Base-by-base conservation (phyloP, 768 basidiomycete genomes). In the Russula emetica region DNA sequence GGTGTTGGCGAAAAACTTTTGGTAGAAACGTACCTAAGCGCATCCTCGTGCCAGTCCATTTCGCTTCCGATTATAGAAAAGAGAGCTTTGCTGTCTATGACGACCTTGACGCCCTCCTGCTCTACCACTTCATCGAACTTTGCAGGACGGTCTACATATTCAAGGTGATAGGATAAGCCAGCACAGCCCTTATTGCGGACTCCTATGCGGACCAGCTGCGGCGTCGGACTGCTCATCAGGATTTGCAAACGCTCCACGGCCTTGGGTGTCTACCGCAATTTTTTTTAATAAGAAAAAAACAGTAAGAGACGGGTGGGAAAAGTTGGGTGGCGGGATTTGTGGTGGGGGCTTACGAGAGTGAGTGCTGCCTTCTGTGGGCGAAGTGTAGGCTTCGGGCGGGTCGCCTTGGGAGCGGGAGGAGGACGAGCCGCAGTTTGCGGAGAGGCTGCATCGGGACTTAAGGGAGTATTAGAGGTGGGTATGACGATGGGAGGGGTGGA, bases 171-270 rank as follows among this genome's bases (percentile, higher is more conserved):
- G 49, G 85, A 80, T 71, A 90, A 82, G 1, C 88, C 97, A 0
- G 97, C 97, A 75, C 97, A 99, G 32, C 97, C 97, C 77, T 98
- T 96, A 79, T 97, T 96, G 69, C 90, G 86, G 59, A 99, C 94
- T 47, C 94, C 94, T 61, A 99, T 92, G 4, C 96, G 88, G 63
- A 99, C 90, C 67, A 94, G 83, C 72, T 94, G 92, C 0, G 96
- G 95, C 2, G 87, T 87, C 26, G 94, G 93, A 11, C 87, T 83
- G n/a, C 81, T 81, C 52, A 93, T 76, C 32, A 99, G 81, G n/a
- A 77, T 80, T 3, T 77, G 82, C 56, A 98, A 79, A 28, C 90
- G 86, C 8, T 76, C 72, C 7, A 95, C 85, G 14, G 95, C 96
- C 28, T 76, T 74, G 0, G 92, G 86, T 45, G 93, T 92, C 96